Evolutionary conservation across 805 yeast species (phyloP), one percentile per base, ranked within the genome.

Genomic region (Blastobotrys mokoenaii): DNA sequence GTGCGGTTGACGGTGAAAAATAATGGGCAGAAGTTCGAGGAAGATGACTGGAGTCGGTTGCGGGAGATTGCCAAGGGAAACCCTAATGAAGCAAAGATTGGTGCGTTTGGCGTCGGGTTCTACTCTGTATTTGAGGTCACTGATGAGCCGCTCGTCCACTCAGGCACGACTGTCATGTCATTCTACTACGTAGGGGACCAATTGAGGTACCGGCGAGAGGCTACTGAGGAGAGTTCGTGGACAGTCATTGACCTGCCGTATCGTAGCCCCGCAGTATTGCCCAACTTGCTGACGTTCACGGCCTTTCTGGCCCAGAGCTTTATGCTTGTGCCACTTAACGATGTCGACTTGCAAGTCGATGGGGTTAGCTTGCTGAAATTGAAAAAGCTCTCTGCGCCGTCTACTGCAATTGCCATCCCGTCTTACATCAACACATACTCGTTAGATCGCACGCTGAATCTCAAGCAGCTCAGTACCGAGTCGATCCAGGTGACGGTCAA

Each of bases 101-200:
- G 71, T 10, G 71, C 71, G 1, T 67, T 67, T 48, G 71, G 71
- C 4, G 71, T 67, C 6, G 71, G 71, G 1, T 83, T 80, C 58
- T 84, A 84, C 61, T 75, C 83, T 2, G 77, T 84, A 36, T 89
- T 83, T 34, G 90, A 84, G 56, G 78, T 84, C 77, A 82, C 84
- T 50, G 88, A 84, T 56, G 87, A 82, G 57, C 90, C 94, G 2
- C 61, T 80, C 55, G 76, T 84, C 20, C 87, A 65, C 31, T 66
- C 70, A 2, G 71, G 71, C 3, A 39, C 46, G 14, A 48, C 57
- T 7, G 60, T 63, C 32, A 65, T 67, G 68, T 50, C 57, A 5
- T 67, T 67, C 48, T 57, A 57, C 38, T 67, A 63, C 45, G 52
- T 51, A 7, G 70, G 66, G 2, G 70, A 66, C 34, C 71, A 67